These are phyloP conservation scores for Suhomyces tanzawaensis DNA, from an alignment of 805 yeast genomes.

Conservation along the genomic window DNA sequence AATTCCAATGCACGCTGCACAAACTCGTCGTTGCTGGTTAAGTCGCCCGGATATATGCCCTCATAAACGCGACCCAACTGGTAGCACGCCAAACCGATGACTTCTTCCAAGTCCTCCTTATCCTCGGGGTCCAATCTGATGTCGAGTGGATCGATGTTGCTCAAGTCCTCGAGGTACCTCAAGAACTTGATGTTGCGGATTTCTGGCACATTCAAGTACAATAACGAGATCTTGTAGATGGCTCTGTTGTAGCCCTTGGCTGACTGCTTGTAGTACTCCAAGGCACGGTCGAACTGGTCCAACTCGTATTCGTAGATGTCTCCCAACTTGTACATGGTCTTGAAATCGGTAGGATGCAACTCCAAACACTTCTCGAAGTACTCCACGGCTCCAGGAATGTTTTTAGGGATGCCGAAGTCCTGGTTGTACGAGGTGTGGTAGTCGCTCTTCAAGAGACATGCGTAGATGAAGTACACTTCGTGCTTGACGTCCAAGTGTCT, in stretches of 20 bases:
- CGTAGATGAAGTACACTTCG: slow-evolving; percentile 38
- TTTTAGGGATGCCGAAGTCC: slow-evolving; percentile 33
- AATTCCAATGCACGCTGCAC: slow-evolving; percentile 30
- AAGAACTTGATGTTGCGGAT: slow-evolving; percentile 35
- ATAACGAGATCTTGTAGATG: slow-evolving; percentile 39
- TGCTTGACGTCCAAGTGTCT: slow-evolving; percentile 17
- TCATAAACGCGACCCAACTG: slow-evolving; percentile 44
- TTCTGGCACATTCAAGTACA: slow-evolving; percentile 33
- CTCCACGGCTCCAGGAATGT: slow-evolving; percentile 26
- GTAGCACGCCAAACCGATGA: slow-evolving; percentile 40
- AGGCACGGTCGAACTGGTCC: slow-evolving; percentile 30
- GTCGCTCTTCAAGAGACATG: slow-evolving; percentile 37
- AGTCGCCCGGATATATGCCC: slow-evolving; percentile 45
- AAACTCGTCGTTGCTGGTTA: slow-evolving; percentile 35
- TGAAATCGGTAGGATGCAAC: slow-evolving; percentile 30
- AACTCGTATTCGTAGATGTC: slow-evolving; percentile 38
- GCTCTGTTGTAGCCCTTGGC: slow-evolving; percentile 47
- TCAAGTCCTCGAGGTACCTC: slow-evolving; percentile 34
- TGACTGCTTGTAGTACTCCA: slow-evolving; percentile 33
- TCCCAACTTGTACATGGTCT: slow-evolving; percentile 37
- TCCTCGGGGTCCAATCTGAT: slow-evolving; percentile 37
- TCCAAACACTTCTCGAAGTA: slow-evolving; percentile 33
- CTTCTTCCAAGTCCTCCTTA: slow-evolving; percentile 39
- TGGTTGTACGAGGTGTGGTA: slow-evolving; percentile 30
- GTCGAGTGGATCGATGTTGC: slow-evolving; percentile 37